A percentile compares a stretch with the other conserved stretches of the same genome.
These are phyloP conservation scores for Daedaleopsis sinensis DNA, from an alignment of 768 basidiomycete genomes.

Conservation along the genomic window DNA sequence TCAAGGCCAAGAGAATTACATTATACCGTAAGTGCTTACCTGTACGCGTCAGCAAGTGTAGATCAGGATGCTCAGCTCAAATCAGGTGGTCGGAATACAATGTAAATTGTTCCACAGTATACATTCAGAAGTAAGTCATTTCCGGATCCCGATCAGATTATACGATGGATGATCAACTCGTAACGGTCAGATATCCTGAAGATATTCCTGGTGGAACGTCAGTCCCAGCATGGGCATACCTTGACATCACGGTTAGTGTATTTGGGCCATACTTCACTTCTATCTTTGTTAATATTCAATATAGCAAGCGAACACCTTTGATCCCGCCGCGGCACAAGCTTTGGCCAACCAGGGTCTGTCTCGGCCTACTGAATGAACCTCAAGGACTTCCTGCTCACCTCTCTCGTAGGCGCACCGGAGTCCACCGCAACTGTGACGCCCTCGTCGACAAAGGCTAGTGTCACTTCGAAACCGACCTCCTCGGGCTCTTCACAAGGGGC, in stretches of 20 bases:
- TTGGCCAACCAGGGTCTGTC: background rate
- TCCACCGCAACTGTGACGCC: background rate
- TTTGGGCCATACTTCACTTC: no score
- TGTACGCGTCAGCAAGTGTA: no score
- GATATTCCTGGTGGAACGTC: conserved; percentile 7
- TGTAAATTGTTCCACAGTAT: conserved; percentile 3
- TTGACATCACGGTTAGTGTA: conserved; percentile 13
- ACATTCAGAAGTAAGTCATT: conserved; percentile 1
- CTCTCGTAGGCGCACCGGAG: background rate
- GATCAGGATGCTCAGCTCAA: background rate
- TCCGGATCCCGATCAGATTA: background rate
- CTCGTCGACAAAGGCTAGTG: background rate
- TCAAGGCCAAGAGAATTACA: conserved; percentile 6
- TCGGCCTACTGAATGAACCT: background rate
- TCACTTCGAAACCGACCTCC: background rate
- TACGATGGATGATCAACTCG: background rate
- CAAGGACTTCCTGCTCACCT: no score
- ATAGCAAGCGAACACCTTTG: conserved; percentile 4
- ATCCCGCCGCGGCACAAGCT: background rate
- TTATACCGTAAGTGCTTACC: conserved; percentile 1
- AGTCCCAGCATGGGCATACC: conserved; percentile 18
- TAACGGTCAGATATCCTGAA: conserved; percentile 6
- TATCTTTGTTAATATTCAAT: no score
- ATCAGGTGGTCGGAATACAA: conserved; percentile 10
- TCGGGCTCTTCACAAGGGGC: background rate